Evolutionary conservation across 352 stramenopile species (phyloP).

Genomic region (Phytophthora hybrid): DNA sequence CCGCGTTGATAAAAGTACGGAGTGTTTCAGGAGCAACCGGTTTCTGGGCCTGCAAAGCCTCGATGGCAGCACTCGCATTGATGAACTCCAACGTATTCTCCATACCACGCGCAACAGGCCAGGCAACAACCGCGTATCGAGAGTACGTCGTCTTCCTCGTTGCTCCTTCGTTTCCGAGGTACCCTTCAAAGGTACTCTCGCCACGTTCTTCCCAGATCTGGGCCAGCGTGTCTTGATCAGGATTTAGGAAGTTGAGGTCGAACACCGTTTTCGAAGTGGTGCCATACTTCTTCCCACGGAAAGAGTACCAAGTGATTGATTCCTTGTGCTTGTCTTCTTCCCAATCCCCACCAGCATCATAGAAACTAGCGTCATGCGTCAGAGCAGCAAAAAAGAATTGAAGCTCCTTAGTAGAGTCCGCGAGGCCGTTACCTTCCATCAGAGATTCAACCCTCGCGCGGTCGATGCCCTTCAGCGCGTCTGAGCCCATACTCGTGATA

Average conservation of each 20-base stretch:
- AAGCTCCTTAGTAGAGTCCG: constrained; percentile 6
- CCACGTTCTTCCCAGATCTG: constrained; percentile 1
- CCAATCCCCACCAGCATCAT: constrained; percentile 20
- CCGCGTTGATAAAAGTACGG: constrained; percentile 13
- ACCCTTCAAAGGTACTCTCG: constrained; percentile 18
- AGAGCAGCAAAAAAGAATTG: constrained; percentile 23
- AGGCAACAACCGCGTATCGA: constrained; percentile 20
- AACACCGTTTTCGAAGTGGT: neutral
- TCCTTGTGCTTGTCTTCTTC: constrained; percentile 20
- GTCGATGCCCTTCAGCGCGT: constrained; percentile 29
- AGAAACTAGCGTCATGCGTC: constrained; percentile 21
- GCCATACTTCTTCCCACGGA: constrained; percentile 4
- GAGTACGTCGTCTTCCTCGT: constrained; percentile 27
- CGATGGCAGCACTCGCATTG: constrained; percentile 1
- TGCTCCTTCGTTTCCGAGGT: constrained; percentile 25
- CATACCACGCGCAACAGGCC: constrained; percentile 2
- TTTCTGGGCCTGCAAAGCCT: constrained; percentile 5
- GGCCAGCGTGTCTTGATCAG: constrained; percentile 11
- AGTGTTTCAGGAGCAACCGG: constrained; percentile 6
- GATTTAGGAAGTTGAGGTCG: constrained; percentile 26
- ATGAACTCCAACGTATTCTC: constrained; percentile 17
- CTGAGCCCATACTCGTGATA: constrained; percentile 16
- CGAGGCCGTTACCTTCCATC: constrained; percentile 10
- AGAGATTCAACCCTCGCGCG: constrained; percentile 18
- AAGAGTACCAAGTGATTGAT: constrained; percentile 19